These are phyloP conservation scores for Fomitopsis betulina DNA, from an alignment of 1,284 basidiomycete species.

Conservation along the genomic window DNA sequence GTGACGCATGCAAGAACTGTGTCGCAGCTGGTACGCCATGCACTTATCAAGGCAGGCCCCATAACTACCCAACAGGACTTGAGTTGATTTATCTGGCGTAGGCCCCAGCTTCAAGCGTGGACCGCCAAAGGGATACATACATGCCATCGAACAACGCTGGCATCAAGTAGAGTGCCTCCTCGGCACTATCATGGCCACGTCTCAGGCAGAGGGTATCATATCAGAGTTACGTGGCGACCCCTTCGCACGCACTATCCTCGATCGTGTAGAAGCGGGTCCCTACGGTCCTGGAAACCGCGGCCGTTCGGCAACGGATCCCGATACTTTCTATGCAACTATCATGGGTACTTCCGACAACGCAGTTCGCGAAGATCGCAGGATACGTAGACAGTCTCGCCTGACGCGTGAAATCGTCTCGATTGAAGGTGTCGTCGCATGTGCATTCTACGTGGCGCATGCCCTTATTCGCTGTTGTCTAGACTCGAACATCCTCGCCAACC, in stretches of 20 bases:
- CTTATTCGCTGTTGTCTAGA: conserved; percentile 34
- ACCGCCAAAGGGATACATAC: conserved; percentile 88
- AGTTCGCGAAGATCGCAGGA: conserved; percentile 53
- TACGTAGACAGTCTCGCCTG: conserved; percentile 68
- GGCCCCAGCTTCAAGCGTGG: conserved; percentile 80
- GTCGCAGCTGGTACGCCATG: conserved; percentile 57
- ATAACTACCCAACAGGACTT: background rate
- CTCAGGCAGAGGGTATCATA: conserved; percentile 64
- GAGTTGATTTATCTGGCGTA: conserved; percentile 21
- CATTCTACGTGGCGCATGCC: background rate
- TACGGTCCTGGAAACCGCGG: conserved; percentile 62
- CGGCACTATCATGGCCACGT: conserved; percentile 70
- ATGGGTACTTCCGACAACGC: conserved; percentile 52
- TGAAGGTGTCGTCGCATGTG: conserved; percentile 38
- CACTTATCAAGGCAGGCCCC: conserved; percentile 66
- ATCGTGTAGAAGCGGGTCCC: conserved; percentile 69
- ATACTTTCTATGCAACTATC: conserved; percentile 72
- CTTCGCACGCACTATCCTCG: conserved; percentile 66
- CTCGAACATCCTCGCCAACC: conserved; percentile 53
- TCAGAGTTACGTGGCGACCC: conserved; percentile 66
- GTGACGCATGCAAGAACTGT: conserved; percentile 68
- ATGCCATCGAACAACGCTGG: conserved; percentile 85
- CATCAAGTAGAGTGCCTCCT: conserved; percentile 85
- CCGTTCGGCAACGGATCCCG: conserved; percentile 43
- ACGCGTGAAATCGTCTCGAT: conserved; percentile 74